Evolutionary conservation across 2,329 filamentous ascomycete genomes (phyloP), one percentile per base, ranked within the genome.

Genomic region (Arthrobotrys megalospora): DNA sequence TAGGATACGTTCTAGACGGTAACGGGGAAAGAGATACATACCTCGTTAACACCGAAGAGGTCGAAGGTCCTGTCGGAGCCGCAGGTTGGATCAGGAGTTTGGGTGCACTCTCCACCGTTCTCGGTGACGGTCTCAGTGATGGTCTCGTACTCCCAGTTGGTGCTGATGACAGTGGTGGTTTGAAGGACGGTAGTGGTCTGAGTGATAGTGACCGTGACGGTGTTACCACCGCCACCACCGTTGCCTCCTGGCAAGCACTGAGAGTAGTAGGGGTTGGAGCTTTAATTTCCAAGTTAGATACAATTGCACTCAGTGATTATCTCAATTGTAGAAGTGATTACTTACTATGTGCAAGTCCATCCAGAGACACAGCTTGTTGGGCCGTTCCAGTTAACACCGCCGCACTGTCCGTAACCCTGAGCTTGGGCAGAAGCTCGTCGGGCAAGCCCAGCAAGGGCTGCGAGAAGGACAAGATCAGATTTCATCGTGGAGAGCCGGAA

Each of bases 191-290:
- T 73, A 50, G 48, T 62, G 21, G 53, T 60, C 34, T 62, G 53
- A 16, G 62, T 76, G 21, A 36, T 47, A 24, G 69, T 73, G 28
- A 77, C 73, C 8, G 73, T 77, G 48, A 28, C 28, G 6, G 38
- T 52, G 34, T 28, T 41, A 8, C 53, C 53, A 43, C 65, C 65
- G 2, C 14, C 14, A 14, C 19, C 19, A 5, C 58, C 41, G 21
- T 72, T 78, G 11, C 75, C 67, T 47, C 67, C 67, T 45, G 67
- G 75, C 75, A 78, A 68, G 34, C 75, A 78, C 47, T 78, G 75
- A 50, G 75, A 78, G 67, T 78, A 78, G 75, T 78, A 78, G 3
- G 75, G 62, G 36, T 78, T 78, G 62, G 75, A 78, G 75, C 72
- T 76, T 24, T 32, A n/a, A 47, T 38, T 52, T 66, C 8, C 5